Evolutionary conservation across 768 basidiomycete species (phyloP).

Genomic region (Boletus speciosus): DNA sequence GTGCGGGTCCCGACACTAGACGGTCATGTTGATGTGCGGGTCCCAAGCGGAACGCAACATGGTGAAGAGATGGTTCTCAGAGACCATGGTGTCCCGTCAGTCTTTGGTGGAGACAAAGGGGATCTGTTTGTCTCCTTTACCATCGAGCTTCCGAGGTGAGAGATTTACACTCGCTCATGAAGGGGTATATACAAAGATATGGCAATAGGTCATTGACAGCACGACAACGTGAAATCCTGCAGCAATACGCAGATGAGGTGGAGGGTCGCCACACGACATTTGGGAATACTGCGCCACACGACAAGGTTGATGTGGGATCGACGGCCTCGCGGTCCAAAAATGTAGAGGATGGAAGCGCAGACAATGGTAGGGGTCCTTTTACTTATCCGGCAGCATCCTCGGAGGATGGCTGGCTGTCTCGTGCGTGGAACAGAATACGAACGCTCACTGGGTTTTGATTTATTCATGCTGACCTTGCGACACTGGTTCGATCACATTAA

Average conservation of each 20-base stretch:
- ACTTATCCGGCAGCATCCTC: constrained; percentile 51
- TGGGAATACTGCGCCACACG: constrained; percentile 8
- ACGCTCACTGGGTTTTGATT: constrained; percentile 68
- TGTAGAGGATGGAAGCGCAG: constrained; percentile 23
- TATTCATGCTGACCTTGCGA: constrained; percentile 42
- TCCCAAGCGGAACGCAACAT: constrained; percentile 91
- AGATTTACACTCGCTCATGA: constrained; percentile 10
- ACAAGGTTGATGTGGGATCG: constrained; percentile 19
- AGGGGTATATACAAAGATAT: constrained; percentile 3
- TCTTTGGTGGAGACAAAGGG: constrained; percentile 60
- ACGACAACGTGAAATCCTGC: constrained; percentile 81
- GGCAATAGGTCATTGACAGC: constrained; percentile 67
- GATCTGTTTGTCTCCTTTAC: constrained; percentile 89
- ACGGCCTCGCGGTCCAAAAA: constrained; percentile 17
- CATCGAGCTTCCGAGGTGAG: constrained; percentile 87
- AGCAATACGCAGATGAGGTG: constrained; percentile 91
- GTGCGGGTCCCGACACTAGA: constrained; percentile 93
- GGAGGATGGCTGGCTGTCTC: constrained; percentile 64
- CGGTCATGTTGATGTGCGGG: constrained; percentile 90
- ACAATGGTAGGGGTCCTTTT: constrained; percentile 77
- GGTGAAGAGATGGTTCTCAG: constrained; percentile 96
- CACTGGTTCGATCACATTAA: constrained; percentile 22
- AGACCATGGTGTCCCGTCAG: constrained; percentile 72
- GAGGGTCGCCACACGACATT: constrained; percentile 54
- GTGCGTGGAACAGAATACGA: constrained; percentile 64